A percentile compares a stretch with the other conserved stretches of the same genome.
Conservation (phyloP, 805 yeast genomes). For the Candida nonsorbophila region DNA sequence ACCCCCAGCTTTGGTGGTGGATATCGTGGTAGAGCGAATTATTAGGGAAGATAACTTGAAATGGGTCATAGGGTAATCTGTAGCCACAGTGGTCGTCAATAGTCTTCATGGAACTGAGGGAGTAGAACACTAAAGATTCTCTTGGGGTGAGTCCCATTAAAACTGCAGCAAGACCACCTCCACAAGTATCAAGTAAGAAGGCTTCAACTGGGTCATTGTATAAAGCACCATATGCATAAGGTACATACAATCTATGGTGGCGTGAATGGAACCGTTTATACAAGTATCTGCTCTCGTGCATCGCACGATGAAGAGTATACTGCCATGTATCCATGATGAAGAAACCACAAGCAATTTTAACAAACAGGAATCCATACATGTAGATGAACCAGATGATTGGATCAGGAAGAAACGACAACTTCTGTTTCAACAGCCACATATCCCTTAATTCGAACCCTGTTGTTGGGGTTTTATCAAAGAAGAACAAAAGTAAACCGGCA, state of each 20-base stretch:
- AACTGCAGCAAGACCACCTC: constrained; percentile 80
- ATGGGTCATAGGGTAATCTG: constrained; percentile 83
- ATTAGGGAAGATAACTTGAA: constrained; percentile 89
- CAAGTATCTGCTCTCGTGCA: constrained; percentile 77
- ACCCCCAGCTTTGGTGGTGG: constrained; percentile 95
- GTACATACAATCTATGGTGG: constrained; percentile 91
- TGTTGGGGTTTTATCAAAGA: constrained; percentile 50
- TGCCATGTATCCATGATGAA: constrained; percentile 92
- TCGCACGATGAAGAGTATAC: constrained; percentile 77
- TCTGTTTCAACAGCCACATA: constrained; percentile 43
- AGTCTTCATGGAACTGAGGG: constrained; percentile 91
- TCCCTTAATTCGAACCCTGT: constrained; percentile 46
- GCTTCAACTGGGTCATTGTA: constrained; percentile 96
- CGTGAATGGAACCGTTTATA: constrained; percentile 87
- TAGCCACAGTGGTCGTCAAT: constrained; percentile 99
- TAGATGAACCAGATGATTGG: constrained; percentile 46
- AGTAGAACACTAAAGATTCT: constrained; percentile 67
- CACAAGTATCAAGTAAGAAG: constrained; percentile 82
- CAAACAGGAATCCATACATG: constrained; percentile 55
- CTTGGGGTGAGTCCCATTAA: constrained; percentile 63
- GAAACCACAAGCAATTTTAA: constrained; percentile 61
- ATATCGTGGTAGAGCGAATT: constrained; percentile 95
- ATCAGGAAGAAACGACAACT: constrained; percentile 43
- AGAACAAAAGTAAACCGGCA: constrained; percentile 54
- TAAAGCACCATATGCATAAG: constrained; percentile 94